These are phyloP conservation scores for Colletotrichum gigasporum DNA, from an alignment of 2,329 filamentous ascomycete species.

Conservation along the genomic window DNA sequence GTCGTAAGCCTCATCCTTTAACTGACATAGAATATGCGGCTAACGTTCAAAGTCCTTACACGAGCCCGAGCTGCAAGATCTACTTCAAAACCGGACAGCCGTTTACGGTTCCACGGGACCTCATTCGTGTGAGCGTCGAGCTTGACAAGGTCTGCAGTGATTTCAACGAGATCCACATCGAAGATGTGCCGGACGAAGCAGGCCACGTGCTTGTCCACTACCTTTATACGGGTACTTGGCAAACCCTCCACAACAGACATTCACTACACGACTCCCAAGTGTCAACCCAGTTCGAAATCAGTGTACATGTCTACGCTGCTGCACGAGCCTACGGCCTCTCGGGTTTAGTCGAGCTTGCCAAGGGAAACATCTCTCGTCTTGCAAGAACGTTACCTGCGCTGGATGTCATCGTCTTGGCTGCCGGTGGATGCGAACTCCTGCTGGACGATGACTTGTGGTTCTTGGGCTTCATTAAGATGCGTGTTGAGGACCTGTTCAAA, in stretches of 20 bases:
- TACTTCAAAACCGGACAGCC: not conserved
- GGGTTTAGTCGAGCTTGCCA: not conserved
- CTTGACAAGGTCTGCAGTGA: not conserved
- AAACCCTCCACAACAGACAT: not conserved
- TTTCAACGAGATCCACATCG: not conserved
- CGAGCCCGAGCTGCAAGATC: not conserved
- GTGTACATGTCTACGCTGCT: not conserved
- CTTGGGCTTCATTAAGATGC: not conserved
- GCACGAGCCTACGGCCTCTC: not conserved
- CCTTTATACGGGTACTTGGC: not conserved
- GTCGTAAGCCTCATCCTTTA: not conserved
- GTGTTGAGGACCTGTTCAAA: not conserved
- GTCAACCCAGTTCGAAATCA: not conserved
- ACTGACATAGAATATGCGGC: not conserved
- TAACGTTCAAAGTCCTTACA: not conserved
- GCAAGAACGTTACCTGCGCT: not conserved
- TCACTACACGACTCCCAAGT: not conserved
- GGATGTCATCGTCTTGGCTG: not conserved
- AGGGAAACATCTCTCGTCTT: not conserved
- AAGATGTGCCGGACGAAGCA: not conserved
- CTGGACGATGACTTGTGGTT: not conserved
- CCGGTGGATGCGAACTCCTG: not conserved
- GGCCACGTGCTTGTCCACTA: constrained; percentile 8
- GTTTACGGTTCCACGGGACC: not conserved
- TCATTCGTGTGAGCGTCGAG: not conserved